Base-by-base conservation (phyloP, 2,329 filamentous ascomycete genomes). In the Colletotrichum euphorbiae region DNA sequence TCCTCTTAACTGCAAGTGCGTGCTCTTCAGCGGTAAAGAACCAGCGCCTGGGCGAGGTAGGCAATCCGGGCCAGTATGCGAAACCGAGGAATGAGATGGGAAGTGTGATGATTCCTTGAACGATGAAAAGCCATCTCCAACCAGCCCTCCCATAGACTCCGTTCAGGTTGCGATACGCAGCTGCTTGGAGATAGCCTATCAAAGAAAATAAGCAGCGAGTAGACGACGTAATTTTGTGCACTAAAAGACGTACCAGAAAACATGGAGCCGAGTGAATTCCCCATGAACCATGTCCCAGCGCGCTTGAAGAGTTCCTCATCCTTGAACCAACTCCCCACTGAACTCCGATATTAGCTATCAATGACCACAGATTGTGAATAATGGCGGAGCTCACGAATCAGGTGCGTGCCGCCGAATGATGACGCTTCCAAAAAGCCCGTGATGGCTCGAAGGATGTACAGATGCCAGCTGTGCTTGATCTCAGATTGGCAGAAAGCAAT, bases 201-300 rank as follows among this genome's bases (percentile, higher is more conserved):
- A 38, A 38, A 6, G 4, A 8, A 38, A 1, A 15, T 38, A 1
- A 38, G 36, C 8, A 13, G 4, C 11, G 6, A 12, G 36, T 38
- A 28, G 28, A 8, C 1, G 28, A 1, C 11, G 2, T 13, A 6
- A 15, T 38, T 4, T 11, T 15, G 36, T 12, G 36, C 36, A 4
- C 6, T 6, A 12, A 12, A 38, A 38, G 6, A 4, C 36, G 1
- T 38, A 1, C 85, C 86, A 15, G 83, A 84, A 57, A 88, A 84
- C 83, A 88, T 87, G 21, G 79, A 77, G 1, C 84, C 86, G 0
- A 87, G 77, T 2, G 81, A 84, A 12, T 85, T 84, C 13, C 82
- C 84, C 1, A 85, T 80, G 60, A 83, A 80, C 72, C 83, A 83
- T 28, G 84, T 79, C 55, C 80, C 81, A 0, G 80, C 78, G 6